Evolutionary conservation across 2,329 filamentous ascomycete species (phyloP).

Genomic region (Ophiostoma quercus): DNA sequence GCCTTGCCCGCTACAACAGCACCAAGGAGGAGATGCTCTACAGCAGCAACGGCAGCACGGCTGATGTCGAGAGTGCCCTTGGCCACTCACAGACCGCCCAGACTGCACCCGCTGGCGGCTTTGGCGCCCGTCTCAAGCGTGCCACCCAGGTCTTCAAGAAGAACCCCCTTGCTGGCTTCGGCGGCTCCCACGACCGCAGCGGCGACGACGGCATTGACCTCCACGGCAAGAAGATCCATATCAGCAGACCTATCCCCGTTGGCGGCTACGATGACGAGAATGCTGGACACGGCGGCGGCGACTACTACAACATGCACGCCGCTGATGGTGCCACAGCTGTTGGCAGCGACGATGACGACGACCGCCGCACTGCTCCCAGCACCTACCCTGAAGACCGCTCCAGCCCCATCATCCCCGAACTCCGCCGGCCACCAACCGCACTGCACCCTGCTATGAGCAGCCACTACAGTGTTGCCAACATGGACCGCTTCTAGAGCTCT

Average conservation of each 20-base stretch:
- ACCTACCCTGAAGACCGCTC: constrained; percentile 36
- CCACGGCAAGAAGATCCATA: constrained; percentile 39
- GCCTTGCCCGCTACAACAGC: constrained; percentile 39
- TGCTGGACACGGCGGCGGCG: constrained; percentile 32
- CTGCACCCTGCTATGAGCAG: constrained; percentile 50
- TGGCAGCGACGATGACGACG: constrained; percentile 13
- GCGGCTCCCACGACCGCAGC: constrained; percentile 25
- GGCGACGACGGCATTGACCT: constrained; percentile 31
- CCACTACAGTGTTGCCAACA: constrained; percentile 29
- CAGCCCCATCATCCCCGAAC: constrained; percentile 52
- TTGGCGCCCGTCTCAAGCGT: constrained; percentile 27
- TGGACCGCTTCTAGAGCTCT: constrained; percentile 8
- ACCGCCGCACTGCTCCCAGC: constrained; percentile 1
- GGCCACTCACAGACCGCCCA: neutral
- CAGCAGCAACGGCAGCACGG: constrained; percentile 14
- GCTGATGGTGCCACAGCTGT: constrained; percentile 14
- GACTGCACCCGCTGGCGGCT: neutral
- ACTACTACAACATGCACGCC: constrained; percentile 25
- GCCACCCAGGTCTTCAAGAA: constrained; percentile 30
- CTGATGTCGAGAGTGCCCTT: constrained; percentile 17
- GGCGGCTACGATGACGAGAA: constrained; percentile 37
- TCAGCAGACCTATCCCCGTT: constrained; percentile 40
- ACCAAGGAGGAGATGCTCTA: constrained; percentile 20
- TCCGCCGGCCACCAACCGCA: constrained; percentile 53
- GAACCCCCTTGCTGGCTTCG: constrained; percentile 16